Conservation (phyloP, 2,329 filamentous ascomycete genomes). For the Lizonia empirigonia region DNA sequence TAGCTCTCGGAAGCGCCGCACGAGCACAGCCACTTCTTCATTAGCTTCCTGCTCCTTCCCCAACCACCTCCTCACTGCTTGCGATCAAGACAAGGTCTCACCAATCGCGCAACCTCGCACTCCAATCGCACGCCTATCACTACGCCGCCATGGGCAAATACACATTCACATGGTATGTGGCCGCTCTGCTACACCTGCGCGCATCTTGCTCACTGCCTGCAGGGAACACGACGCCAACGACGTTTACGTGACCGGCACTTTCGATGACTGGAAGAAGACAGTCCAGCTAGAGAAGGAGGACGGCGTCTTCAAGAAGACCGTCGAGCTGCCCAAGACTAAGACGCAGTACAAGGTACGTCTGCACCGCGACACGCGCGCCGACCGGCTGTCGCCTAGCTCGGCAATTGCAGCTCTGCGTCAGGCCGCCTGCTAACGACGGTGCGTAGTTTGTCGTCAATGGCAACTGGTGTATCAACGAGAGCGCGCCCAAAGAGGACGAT, state of each 20-base stretch:
- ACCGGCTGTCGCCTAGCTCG: conserved; percentile 4
- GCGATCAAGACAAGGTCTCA: conserved; percentile 38
- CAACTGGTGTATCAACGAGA: conserved; percentile 82
- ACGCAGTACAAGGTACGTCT: conserved; percentile 88
- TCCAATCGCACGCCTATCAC: conserved; percentile 23
- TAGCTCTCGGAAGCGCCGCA: conserved; percentile 32
- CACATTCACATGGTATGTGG: conserved; percentile 71
- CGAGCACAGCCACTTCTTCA: conserved; percentile 26
- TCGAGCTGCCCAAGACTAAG: conserved; percentile 73
- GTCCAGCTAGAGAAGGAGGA: conserved; percentile 79
- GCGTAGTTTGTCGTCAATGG: conserved; percentile 92
- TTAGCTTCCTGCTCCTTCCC: conserved; percentile 32
- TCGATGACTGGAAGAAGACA: conserved; percentile 91
- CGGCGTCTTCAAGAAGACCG: conserved; percentile 76
- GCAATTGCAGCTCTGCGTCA: background rate
- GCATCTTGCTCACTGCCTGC: conserved; percentile 25
- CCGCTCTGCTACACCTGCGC: background rate
- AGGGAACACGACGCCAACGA: conserved; percentile 85
- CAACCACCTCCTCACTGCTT: conserved; percentile 32
- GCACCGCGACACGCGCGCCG: background rate
- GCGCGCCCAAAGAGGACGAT: conserved; percentile 82
- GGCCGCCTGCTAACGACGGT: conserved; percentile 25
- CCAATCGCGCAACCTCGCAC: conserved; percentile 21
- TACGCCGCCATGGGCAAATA: conserved; percentile 65
- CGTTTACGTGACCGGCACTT: conserved; percentile 94